Percentiles rank a stretch among this genome's conserved stretches.
Conservation (phyloP, 495 filamentous ascomycete genomes). For the Darksidea phi region DNA sequence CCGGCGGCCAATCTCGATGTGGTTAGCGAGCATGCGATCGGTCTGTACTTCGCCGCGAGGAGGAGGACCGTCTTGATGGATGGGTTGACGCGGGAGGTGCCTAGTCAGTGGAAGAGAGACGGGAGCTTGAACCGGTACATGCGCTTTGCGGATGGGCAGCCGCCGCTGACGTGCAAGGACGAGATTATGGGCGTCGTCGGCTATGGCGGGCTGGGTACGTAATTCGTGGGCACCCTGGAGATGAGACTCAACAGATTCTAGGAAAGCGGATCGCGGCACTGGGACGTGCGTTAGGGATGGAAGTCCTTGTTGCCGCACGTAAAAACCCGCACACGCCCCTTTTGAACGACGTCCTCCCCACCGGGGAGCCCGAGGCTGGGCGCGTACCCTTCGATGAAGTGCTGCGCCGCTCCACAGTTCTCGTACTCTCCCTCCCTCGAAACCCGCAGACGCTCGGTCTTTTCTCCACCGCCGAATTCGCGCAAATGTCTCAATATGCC, state of each 20-base stretch:
- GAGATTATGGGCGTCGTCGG: conserved; percentile 55
- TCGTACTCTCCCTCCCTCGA: conserved; percentile 52
- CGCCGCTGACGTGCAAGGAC: conserved; percentile 46
- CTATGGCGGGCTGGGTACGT: conserved; percentile 52
- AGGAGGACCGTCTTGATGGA: conserved; percentile 50
- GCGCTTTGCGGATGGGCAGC: conserved; percentile 38
- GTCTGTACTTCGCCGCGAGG: conserved; percentile 54
- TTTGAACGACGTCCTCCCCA: conserved; percentile 17
- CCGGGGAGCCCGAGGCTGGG: conserved; percentile 25
- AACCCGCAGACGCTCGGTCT: conserved; percentile 48
- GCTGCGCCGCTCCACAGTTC: conserved; percentile 48
- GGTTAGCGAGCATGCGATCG: conserved; percentile 57
- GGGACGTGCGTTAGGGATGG: conserved; percentile 50
- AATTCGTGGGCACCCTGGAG: conserved; percentile 37
- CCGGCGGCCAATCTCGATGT: conserved; percentile 52
- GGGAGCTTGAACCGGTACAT: conserved; percentile 33
- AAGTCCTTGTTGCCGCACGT: conserved; percentile 52
- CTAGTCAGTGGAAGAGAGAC: conserved; percentile 25
- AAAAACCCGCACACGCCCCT: conserved; percentile 39
- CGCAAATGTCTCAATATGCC: conserved; percentile 49
- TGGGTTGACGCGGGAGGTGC: conserved; percentile 40
- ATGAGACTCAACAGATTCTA: background rate
- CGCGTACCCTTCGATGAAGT: conserved; percentile 50
- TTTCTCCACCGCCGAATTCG: conserved; percentile 50
- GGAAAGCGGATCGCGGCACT: conserved; percentile 34